Evolutionary conservation across 2,329 filamentous ascomycete species (phyloP), one percentile per base, ranked within the genome.

Genomic region (Teratosphaeria epicoccoides): DNA sequence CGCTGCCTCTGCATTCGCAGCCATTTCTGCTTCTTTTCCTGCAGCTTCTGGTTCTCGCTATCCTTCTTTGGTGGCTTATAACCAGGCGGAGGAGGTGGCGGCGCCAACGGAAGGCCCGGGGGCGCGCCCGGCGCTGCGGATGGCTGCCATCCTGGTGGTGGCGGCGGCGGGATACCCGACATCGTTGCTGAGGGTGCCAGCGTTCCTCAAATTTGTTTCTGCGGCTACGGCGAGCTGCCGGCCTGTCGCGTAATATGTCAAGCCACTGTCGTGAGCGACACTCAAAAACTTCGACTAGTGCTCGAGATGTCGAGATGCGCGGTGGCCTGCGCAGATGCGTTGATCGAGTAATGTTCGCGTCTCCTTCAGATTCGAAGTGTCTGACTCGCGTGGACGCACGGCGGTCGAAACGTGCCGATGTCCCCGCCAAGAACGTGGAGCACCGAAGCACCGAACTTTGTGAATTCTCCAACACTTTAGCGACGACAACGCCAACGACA

Each of bases 21-120:
- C 94, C 94, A 98, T 83, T 96, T 90, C 69, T 89, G 95, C 79
- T 97, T 98, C 79, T 97, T 98, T 71, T 96, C 88, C 52, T 90
- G 88, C 66, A 96, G 95, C 74, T 98, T 98, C 49, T 89, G 89
- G 64, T 88, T 79, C 59, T 90, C 87, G 44, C 89, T 84, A 66
- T 97, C 85, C 59, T 83, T 79, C 23, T 84, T 81, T 43, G 89
- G 88, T 57, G 83, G 83, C 69, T 89, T 94, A 40, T 88, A 88
- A 24, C 89, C 89, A 23, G 90, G 89, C 49, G 89, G 88, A 57
- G 90, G 89, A 40, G 89, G 88, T 23, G 55, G 51, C 14, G 50
- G 51, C 49, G 86, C 61, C 3, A 67, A 63, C 47, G 64, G 64
- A 11, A 69, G 65, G 20, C 69, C 70, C 25, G 82, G 81, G 51